These are phyloP conservation scores for Exophiala spinifera DNA, from an alignment of 2,329 filamentous ascomycete species.

Conservation along the genomic window DNA sequence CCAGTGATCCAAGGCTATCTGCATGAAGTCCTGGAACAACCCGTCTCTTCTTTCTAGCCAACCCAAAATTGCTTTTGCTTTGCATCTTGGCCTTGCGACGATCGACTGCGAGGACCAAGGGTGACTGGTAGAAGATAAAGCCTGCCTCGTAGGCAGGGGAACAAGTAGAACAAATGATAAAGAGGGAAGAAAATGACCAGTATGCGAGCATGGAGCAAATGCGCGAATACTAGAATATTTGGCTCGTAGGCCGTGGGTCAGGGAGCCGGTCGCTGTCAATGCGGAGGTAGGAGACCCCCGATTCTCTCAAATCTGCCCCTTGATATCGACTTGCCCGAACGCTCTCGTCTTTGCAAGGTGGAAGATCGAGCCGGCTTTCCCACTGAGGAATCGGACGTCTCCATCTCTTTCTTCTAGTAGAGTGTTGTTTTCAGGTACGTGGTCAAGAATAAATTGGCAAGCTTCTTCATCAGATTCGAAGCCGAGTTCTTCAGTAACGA, in stretches of 20 bases:
- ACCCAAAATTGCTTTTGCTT: not conserved
- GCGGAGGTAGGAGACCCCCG: not conserved
- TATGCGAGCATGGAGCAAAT: not conserved
- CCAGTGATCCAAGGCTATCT: not conserved
- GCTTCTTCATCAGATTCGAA: constrained; percentile 92
- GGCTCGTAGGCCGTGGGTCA: not conserved
- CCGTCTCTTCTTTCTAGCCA: not conserved
- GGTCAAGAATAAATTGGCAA: constrained; percentile 81
- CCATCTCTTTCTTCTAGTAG: constrained; percentile 75
- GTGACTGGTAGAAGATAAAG: not conserved
- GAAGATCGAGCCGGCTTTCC: constrained; percentile 70
- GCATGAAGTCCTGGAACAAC: not conserved
- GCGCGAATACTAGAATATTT: not conserved
- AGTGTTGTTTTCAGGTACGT: constrained; percentile 62
- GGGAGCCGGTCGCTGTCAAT: not conserved
- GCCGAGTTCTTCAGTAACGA: constrained; percentile 91
- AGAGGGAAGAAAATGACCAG: not conserved
- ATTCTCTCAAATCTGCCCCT: constrained; percentile 71
- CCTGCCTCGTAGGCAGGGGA: not conserved
- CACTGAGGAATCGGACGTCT: constrained; percentile 68
- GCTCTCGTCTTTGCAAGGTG: constrained; percentile 69
- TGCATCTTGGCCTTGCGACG: not conserved
- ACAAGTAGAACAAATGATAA: not conserved
- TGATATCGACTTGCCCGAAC: constrained; percentile 89
- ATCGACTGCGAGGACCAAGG: not conserved